phyloP scores from a whole-genome alignment of 1,139 yeast species.

The Sugiyamaella neomexicana region DNA sequence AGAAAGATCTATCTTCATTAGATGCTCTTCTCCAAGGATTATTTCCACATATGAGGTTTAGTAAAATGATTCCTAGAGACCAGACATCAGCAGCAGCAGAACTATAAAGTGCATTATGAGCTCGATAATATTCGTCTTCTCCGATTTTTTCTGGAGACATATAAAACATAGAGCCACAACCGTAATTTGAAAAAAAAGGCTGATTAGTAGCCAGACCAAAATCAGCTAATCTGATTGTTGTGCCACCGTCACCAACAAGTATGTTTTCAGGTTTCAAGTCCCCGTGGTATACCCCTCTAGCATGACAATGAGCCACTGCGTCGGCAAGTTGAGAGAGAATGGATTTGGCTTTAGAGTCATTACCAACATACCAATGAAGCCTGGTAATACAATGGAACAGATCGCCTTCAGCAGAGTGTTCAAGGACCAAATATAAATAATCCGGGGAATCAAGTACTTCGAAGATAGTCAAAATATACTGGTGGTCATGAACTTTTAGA shows the following conservation, averaged over 20 bases:
- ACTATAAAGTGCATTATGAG: constrained; percentile 34
- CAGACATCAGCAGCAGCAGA: constrained; percentile 78
- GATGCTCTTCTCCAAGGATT: constrained; percentile 92
- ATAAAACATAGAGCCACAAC: constrained; percentile 85
- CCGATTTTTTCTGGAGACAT: constrained; percentile 88
- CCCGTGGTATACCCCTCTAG: constrained; percentile 72
- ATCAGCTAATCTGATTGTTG: constrained; percentile 68
- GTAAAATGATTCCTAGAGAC: constrained; percentile 81
- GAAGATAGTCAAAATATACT: constrained; percentile 72
- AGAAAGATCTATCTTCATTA: constrained; percentile 53
- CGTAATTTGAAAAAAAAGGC: constrained; percentile 61
- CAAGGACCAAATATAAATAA: constrained; percentile 70
- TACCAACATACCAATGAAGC: constrained; percentile 53
- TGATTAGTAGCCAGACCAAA: constrained; percentile 79
- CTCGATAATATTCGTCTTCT: constrained; percentile 42
- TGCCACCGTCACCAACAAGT: constrained; percentile 62
- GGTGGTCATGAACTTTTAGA: constrained; percentile 71
- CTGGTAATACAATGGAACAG: constrained; percentile 79
- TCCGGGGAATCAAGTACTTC: constrained; percentile 52
- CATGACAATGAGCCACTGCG: constrained; percentile 69
- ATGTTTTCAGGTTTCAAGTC: constrained; percentile 91
- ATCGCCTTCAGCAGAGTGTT: constrained; percentile 80
- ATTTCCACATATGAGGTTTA: constrained; percentile 78
- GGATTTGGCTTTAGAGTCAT: constrained; percentile 59
- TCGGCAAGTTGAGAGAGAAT: constrained; percentile 76